These are phyloP conservation scores for Protomyces pachydermus DNA, from an alignment of 1,139 yeast genomes.

Conservation along the genomic window DNA sequence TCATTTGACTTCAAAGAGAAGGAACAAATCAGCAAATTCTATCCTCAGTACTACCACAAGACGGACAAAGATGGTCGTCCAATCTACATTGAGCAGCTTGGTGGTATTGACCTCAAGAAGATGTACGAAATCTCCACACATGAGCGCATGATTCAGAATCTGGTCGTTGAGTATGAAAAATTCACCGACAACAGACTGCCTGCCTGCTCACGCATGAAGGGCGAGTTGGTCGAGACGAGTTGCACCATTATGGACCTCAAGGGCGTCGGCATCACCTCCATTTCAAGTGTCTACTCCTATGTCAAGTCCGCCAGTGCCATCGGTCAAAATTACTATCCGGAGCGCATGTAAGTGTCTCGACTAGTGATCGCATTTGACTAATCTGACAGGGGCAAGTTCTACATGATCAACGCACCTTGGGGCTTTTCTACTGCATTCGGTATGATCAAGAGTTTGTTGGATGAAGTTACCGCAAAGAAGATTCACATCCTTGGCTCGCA, in stretches of 20 bases:
- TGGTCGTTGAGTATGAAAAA: conserved; percentile 96
- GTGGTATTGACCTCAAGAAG: conserved; percentile 78
- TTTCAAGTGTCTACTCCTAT: conserved; percentile 78
- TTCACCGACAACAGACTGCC: conserved; percentile 74
- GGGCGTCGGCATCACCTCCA: conserved; percentile 81
- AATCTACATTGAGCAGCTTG: conserved; percentile 87
- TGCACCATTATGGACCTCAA: conserved; percentile 93
- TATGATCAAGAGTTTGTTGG: conserved; percentile 85
- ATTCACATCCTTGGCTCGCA: conserved; percentile 78
- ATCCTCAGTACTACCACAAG: conserved; percentile 96
- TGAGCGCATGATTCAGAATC: conserved; percentile 91
- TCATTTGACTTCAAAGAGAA: conserved; percentile 90
- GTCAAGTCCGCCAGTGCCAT: conserved; percentile 88
- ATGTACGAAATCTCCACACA: conserved; percentile 92
- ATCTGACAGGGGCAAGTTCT: conserved; percentile 78
- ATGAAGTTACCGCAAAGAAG: conserved; percentile 96
- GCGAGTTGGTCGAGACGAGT: conserved; percentile 81
- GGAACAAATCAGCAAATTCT: conserved; percentile 61
- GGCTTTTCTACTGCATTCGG: conserved; percentile 93
- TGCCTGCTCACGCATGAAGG: conserved; percentile 83
- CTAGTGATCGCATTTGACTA: background rate
- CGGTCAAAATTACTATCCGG: conserved; percentile 98
- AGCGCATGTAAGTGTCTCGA: conserved; percentile 48
- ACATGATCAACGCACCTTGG: conserved; percentile 92
- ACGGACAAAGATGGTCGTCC: conserved; percentile 97